Conservation (phyloP, 257 asterid genomes). For the Sherardia arvensis region DNA sequence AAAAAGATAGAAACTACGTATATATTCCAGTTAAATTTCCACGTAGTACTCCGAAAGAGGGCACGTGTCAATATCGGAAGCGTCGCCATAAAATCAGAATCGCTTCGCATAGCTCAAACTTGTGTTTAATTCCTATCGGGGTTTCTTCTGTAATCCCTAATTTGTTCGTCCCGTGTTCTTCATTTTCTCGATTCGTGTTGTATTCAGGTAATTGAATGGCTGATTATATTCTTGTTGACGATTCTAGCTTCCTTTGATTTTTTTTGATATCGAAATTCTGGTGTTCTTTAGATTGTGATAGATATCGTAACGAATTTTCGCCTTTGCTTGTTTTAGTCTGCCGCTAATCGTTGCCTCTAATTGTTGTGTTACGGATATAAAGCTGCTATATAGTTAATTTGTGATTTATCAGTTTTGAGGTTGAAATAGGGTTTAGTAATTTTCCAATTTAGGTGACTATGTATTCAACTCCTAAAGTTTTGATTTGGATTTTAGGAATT, state of each 20-base stretch:
- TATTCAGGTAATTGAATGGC: constrained; percentile 1
- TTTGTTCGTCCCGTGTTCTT: not conserved
- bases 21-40: too few species aligned
- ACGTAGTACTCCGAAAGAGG: too few species aligned
- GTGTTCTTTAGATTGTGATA: not conserved
- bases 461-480: not conserved
- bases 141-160: not conserved
- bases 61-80: not conserved
- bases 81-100: not conserved
- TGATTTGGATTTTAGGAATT: not conserved
- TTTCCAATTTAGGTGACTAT: not conserved
- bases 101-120: not conserved
- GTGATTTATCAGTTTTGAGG: not conserved
- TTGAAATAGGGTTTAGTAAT: not conserved
- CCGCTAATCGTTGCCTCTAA: not conserved
- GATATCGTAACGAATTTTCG: not conserved
- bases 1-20: too few species aligned
- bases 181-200: not conserved
- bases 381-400: not conserved
- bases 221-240: not conserved
- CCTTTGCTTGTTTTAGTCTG: not conserved
- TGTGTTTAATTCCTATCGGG: not conserved
- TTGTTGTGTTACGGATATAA: not conserved
- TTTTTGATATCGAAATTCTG: not conserved
- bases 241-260: not conserved